Conservation (phyloP, 2,329 filamentous ascomycete genomes). For the Rutstroemia sp. region DNA sequence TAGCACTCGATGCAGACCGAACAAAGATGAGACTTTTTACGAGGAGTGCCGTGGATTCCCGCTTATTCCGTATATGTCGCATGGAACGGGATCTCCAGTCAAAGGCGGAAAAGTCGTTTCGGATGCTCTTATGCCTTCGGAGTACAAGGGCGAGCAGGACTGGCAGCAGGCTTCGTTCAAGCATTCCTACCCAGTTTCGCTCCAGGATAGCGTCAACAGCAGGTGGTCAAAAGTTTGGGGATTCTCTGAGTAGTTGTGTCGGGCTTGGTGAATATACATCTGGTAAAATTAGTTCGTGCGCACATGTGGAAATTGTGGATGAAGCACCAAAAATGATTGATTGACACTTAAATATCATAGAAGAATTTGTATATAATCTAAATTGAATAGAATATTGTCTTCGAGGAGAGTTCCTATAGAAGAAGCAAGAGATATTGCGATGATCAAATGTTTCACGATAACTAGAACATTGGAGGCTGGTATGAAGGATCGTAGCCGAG, state of each 20-base stretch:
- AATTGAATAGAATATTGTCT: too few relatives aligned
- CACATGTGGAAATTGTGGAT: too few relatives aligned
- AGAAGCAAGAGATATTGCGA: too few relatives aligned
- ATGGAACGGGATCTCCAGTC: slow-evolving; percentile 14
- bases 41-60: slow-evolving; percentile 38
- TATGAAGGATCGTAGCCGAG: too few relatives aligned
- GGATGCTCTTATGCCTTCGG: too few relatives aligned
- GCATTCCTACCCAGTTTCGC: slow-evolving; percentile 32
- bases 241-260: neutral
- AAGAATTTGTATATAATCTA: too few relatives aligned
- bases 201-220: slow-evolving; percentile 30
- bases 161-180: slow-evolving; percentile 27
- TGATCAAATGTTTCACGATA: too few relatives aligned
- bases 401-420: too few relatives aligned
- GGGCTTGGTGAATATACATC: neutral
- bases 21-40: slow-evolving; percentile 37
- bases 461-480: too few relatives aligned
- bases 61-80: slow-evolving; percentile 31
- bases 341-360: too few relatives aligned
- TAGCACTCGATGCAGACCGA: slow-evolving; percentile 39
- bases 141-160: slow-evolving; percentile 15
- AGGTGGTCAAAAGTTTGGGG: neutral
- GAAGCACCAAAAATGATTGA: too few relatives aligned
- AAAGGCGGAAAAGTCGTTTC: slow-evolving; percentile 40
- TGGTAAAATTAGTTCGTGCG: too few relatives aligned